phyloP scores from a whole-genome alignment of 164 flowering plant genomes.

The Hamamelis virginiana region DNA sequence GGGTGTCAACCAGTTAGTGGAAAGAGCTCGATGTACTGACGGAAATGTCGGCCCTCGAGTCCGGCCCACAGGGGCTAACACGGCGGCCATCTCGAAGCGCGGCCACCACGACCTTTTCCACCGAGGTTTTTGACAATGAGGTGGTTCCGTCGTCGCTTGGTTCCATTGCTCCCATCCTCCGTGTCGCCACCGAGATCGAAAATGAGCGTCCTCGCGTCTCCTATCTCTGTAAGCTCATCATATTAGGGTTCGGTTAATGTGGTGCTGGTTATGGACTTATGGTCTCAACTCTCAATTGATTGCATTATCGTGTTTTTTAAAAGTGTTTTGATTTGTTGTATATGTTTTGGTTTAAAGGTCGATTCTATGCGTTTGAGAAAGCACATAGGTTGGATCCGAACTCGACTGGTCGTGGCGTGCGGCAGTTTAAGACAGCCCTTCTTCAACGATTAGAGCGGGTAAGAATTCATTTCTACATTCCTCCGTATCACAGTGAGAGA shows the following conservation, averaged over 20 bases:
- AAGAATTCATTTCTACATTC: constrained; percentile 10
- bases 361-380: constrained; percentile 93
- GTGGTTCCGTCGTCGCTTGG: constrained; percentile 90
- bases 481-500: neutral
- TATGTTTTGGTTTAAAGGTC: constrained; percentile 48
- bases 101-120: constrained; percentile 69
- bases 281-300: neutral
- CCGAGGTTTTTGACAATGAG: constrained; percentile 92
- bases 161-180: constrained; percentile 82
- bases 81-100: constrained; percentile 84
- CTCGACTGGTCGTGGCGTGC: constrained; percentile 93
- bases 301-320: neutral
- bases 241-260: neutral
- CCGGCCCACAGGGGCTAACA: constrained; percentile 52
- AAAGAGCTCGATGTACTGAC: constrained; percentile 10
- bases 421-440: constrained; percentile 87
- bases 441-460: constrained; percentile 88
- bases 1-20: neutral
- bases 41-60: constrained; percentile 26
- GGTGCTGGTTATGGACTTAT: no score
- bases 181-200: constrained; percentile 88
- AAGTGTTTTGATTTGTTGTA: neutral
- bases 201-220: constrained; percentile 87
- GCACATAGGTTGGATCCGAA: constrained; percentile 85
- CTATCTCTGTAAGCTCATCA: constrained; percentile 70